Percentiles rank a stretch among this genome's conserved stretches.
Conservation (phyloP, 2,329 filamentous ascomycete species). For the Microcera coccophila region DNA sequence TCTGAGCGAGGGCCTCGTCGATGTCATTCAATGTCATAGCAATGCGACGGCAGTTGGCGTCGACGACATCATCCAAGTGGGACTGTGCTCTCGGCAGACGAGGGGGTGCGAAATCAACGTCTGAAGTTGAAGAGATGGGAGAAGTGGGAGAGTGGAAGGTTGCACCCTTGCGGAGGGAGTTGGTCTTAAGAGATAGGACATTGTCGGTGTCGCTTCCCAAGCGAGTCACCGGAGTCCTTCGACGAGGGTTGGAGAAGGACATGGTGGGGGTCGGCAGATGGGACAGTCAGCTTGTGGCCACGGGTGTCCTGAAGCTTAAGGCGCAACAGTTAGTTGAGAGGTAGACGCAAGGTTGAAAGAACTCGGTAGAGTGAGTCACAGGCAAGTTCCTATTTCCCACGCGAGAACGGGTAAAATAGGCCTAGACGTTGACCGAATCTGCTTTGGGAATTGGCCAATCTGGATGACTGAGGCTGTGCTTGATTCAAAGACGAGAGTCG, state of each 20-base stretch:
- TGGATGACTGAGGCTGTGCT: constrained; percentile 8
- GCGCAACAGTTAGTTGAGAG: background rate
- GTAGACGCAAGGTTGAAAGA: constrained; percentile 17
- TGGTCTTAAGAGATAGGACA: constrained; percentile 35
- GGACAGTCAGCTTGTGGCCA: constrained; percentile 26
- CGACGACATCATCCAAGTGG: constrained; percentile 66
- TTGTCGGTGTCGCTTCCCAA: constrained; percentile 30
- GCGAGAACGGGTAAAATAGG: constrained; percentile 17
- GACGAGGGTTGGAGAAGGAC: constrained; percentile 46
- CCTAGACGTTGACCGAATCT: constrained; percentile 21
- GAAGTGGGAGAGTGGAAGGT: constrained; percentile 58
- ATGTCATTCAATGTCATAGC: constrained; percentile 63
- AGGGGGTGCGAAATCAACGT: constrained; percentile 47
- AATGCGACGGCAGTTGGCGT: constrained; percentile 65
- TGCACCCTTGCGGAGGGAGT: constrained; percentile 62
- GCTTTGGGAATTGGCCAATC: constrained; percentile 21
- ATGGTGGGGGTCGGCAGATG: constrained; percentile 35
- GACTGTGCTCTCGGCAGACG: constrained; percentile 65
- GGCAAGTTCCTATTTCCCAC: constrained; percentile 26
- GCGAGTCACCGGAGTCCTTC: constrained; percentile 44
- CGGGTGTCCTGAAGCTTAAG: constrained; percentile 30
- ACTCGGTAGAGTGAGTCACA: constrained; percentile 33
- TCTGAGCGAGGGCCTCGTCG: constrained; percentile 55
- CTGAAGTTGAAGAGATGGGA: constrained; percentile 37
- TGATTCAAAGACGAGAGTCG: constrained; percentile 4